Base-by-base conservation (phyloP, 768 basidiomycete species). In the Lentinula edodes region DNA sequence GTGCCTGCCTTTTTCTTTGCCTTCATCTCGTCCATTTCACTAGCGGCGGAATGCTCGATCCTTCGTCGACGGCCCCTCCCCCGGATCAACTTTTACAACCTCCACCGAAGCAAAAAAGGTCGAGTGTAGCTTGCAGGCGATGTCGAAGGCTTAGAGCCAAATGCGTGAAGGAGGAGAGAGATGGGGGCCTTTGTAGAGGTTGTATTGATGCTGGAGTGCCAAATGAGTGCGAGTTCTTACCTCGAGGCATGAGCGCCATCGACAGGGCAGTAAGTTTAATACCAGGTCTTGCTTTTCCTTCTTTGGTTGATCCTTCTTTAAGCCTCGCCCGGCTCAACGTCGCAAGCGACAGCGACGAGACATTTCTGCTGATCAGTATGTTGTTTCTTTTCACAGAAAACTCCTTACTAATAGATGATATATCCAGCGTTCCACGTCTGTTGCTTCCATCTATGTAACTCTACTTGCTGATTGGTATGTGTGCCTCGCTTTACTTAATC, bases 181-280 rank as follows among this genome's bases (percentile, higher is more conserved):
- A 63, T 15, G 54, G 58, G 13, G 62, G 62, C 4, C 51, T 63
- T 12, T 63, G 62, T 32, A 32, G 62, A 52, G 51, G 51, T 3
- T 48, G 62, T 42, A 52, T 63, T 16, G 62, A 63, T 20, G 62
- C 62, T 10, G 62, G 62, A 48, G 62, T 63, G 23, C 62, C 62
- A 13, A 60, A 63, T 20, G 62, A 63, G 45, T 63, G 62, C 38
- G 58, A 63, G 34, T 63, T 60, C 39, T 38, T 63, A 46, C 62
- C 62, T 13, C 48, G 62, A 38, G 62, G 62, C 16, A 63, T 63
- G 62, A 63, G 62, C 23, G 62, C 62, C 15, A 63, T 63, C 45
- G 62, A 63, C 58, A 58, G 62, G 46, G 62, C 62, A 15, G 62
- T 63, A 58, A 59, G 62, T 63, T 8, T 16, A 20, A 61, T 15